Conservation (phyloP, 208 protist species). For the Leishmania aethiopica region DNA sequence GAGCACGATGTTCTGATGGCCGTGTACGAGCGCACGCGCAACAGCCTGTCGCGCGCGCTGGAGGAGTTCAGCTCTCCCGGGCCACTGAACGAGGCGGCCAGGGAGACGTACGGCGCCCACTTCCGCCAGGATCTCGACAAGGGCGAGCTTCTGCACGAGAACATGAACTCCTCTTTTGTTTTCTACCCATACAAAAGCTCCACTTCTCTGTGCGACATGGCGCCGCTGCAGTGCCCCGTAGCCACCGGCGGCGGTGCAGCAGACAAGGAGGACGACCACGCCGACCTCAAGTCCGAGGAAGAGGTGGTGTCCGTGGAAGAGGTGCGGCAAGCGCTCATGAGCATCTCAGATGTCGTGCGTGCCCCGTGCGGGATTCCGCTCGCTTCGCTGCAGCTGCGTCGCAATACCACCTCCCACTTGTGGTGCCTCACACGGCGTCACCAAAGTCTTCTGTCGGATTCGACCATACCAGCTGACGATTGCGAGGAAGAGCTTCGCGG, state of each 20-base stretch:
- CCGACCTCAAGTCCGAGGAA: constrained; percentile 16
- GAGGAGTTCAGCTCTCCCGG: constrained; percentile 41
- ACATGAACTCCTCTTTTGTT: constrained; percentile 58
- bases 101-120: constrained; percentile 37
- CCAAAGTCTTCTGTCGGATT: constrained; percentile 25
- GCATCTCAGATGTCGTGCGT: constrained; percentile 33
- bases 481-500: constrained; percentile 13
- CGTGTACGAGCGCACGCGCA: constrained; percentile 60
- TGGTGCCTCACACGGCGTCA: constrained; percentile 30
- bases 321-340: constrained; percentile 30
- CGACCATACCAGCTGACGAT: constrained; percentile 20
- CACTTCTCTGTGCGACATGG: constrained; percentile 29
- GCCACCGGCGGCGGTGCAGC: neutral
- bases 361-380: constrained; percentile 41
- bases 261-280: constrained; percentile 5
- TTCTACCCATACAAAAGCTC: constrained; percentile 79
- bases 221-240: neutral
- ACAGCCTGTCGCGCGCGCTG: constrained; percentile 56
- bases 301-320: constrained; percentile 28
- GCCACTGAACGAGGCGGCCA: constrained; percentile 28
- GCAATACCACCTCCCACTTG: constrained; percentile 23
- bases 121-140: constrained; percentile 42
- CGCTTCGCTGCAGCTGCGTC: constrained; percentile 34
- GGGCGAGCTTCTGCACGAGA: constrained; percentile 35
- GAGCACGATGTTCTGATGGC: constrained; percentile 63